Evolutionary conservation across 2,329 filamentous ascomycete species (phyloP), one percentile per base, ranked within the genome.

Genomic region (Colletotrichum cereale): DNA sequence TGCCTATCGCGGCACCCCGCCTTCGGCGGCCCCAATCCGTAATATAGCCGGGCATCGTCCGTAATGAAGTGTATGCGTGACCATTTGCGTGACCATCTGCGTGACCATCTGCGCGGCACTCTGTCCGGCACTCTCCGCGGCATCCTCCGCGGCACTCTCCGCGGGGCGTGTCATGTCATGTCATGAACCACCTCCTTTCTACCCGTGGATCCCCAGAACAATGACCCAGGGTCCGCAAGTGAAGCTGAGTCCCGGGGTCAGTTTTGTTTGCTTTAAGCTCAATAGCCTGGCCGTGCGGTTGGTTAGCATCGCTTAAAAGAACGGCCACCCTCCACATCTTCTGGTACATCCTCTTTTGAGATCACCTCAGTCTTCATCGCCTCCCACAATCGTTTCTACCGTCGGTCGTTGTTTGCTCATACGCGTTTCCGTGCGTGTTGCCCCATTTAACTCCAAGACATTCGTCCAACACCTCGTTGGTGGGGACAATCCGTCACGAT

Each of bases 281-380:
- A 29, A 31, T 29, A 14, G 12, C 14, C 14, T 38, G 26, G 24
- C 48, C 24, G 48, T 50, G 24, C 48, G 16, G 26, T 52, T 29
- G 26, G 26, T 31, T 31, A 52, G 48, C 14, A 18, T 52, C 24
- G 48, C 31, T 52, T 52, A 52, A 52, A 52, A 52, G 48, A 52
- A 52, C 26, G 16, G 7, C 26, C 26, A 8, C 14, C 10, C 14
- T 52, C 48, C 48, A 52, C 48, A 18, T 52, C 26, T 4, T 18
- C 26, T 29, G 48, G 26, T 31, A 29, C 24, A 18, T 52, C 1
- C 24, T 18, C 24, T 52, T 52, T 16, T 52, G 14, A 31, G 48
- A 52, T 52, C 14, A 52, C 48, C 24, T 52, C 26, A 52, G 48
- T 52, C 48, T 52, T 52, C 48, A 52, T 52, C 48, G 26, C 26